Base-by-base conservation (phyloP, 768 basidiomycete species). In the Guyanaporus albipodus region DNA sequence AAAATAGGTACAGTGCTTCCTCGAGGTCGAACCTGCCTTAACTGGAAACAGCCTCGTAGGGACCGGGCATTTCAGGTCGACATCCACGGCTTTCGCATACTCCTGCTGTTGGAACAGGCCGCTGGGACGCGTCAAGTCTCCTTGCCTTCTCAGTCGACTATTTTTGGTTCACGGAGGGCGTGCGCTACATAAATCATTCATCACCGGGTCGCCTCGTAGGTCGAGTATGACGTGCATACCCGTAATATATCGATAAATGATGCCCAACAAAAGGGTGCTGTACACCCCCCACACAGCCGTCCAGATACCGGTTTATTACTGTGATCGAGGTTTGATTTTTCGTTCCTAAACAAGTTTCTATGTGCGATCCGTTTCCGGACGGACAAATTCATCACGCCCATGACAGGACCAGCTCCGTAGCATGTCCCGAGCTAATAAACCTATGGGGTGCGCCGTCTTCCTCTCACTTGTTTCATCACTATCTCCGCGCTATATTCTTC, bases 261-360 rank as follows among this genome's bases (percentile, higher is more conserved):
- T n/a, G n/a, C n/a, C n/a, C n/a, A n/a, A n/a, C n/a, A n/a, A n/a
- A n/a, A n/a, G n/a, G n/a, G n/a, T n/a, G n/a, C n/a, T n/a, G n/a
- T n/a, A n/a, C n/a, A n/a, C n/a, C n/a, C n/a, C n/a, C n/a, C n/a
- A n/a, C n/a, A n/a, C n/a, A n/a, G n/a, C n/a, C n/a, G n/a, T n/a
- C n/a, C 27, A 29, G 39, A 46, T 43, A 19, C 22, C 29, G 41
- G 41, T 53, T 38, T 27, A 53, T 46, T 53, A 27, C 6, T 31
- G 18, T 29, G 52, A 54, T 54, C 38, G 46, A 49, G 33, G 38
- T 54, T 54, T 54, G 44, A 54, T 48, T 43, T 54, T 53, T 18
- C 1, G n/a, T 38, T 36, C 49, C 26, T 12, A 53, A 48, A 54
- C 12, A 42, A 22, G 32, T 35, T 23, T 51, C 39, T 40, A 15